These are phyloP conservation scores for Silene noctiflora DNA, from an alignment of 179 eudicot species.

Conservation along the genomic window DNA sequence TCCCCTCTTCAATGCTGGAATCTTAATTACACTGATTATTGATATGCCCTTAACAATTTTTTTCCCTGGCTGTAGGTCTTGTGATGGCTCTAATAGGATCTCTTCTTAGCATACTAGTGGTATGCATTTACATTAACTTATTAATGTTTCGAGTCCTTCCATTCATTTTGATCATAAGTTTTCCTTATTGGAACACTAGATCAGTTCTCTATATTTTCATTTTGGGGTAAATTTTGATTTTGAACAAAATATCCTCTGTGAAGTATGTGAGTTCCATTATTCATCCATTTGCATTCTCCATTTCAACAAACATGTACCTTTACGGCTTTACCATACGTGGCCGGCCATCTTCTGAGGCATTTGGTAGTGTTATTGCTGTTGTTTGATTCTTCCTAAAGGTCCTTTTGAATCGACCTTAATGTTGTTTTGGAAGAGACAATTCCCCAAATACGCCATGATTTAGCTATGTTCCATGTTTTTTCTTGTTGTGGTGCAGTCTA, in stretches of 20 bases:
- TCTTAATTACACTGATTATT: background rate
- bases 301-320: too few relatives aligned
- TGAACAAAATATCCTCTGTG: background rate
- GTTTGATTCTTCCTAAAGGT: background rate
- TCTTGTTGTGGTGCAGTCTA: constrained; percentile 41
- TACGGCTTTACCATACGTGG: too few relatives aligned
- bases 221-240: too few relatives aligned
- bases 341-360: background rate
- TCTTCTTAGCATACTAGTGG: constrained; percentile 72
- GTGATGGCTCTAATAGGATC: constrained; percentile 92
- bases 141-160: too few relatives aligned
- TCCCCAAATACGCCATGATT: background rate
- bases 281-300: too few relatives aligned
- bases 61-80: constrained; percentile 49
- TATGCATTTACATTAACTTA: constrained; percentile 26
- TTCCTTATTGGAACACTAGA: background rate
- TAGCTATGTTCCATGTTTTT: background rate
- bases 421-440: background rate
- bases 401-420: background rate
- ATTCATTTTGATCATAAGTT: too few relatives aligned
- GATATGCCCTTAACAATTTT: background rate
- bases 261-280: background rate
- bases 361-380: background rate
- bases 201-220: background rate
- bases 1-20: background rate